Percentiles rank a stretch among this genome's conserved stretches.
Conservation (phyloP, 2,329 filamentous ascomycete species). For the Pseudohalonectria lignicola region DNA sequence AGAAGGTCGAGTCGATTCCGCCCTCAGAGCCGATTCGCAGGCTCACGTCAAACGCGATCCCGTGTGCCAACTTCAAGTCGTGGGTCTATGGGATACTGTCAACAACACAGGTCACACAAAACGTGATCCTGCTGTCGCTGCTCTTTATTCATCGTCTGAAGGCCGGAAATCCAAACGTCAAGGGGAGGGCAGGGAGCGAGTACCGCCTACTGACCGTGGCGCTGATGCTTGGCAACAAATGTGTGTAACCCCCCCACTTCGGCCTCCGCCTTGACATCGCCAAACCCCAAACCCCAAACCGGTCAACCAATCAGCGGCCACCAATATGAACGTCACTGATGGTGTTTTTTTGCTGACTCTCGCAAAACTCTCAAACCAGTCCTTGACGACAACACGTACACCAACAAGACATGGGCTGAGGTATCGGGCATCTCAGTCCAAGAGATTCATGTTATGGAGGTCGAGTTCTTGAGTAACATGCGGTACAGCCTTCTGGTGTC, state of each 20-base stretch:
- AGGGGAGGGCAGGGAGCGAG: conserved; percentile 87
- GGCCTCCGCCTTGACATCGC: no score
- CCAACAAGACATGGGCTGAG: conserved; percentile 98
- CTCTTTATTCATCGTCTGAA: conserved; percentile 92
- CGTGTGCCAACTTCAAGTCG: conserved; percentile 73
- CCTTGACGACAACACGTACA: conserved; percentile 97
- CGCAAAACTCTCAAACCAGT: conserved; percentile 41
- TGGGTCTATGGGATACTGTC: conserved; percentile 87
- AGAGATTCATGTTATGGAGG: conserved; percentile 98
- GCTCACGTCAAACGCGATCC: conserved; percentile 62
- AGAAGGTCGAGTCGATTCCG: conserved; percentile 40
- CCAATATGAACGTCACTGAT: conserved; percentile 2
- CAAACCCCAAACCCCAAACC: no score
- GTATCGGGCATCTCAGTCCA: conserved; percentile 88
- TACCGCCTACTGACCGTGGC: conserved; percentile 88
- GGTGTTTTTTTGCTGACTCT: no score
- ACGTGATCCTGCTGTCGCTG: conserved; percentile 82
- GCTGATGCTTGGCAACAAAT: conserved; percentile 97
- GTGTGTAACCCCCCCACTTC: conserved; percentile 43
- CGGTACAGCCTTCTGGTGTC: conserved; percentile 86
- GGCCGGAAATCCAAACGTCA: conserved; percentile 77
- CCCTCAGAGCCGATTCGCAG: conserved; percentile 29
- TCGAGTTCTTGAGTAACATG: conserved; percentile 99
- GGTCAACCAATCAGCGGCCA: background rate
- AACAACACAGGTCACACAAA: conserved; percentile 92